Percentiles rank a stretch among this genome's conserved stretches.
Conservation (phyloP, 2,329 filamentous ascomycete genomes). For the Dothiorella sarmentorum region DNA sequence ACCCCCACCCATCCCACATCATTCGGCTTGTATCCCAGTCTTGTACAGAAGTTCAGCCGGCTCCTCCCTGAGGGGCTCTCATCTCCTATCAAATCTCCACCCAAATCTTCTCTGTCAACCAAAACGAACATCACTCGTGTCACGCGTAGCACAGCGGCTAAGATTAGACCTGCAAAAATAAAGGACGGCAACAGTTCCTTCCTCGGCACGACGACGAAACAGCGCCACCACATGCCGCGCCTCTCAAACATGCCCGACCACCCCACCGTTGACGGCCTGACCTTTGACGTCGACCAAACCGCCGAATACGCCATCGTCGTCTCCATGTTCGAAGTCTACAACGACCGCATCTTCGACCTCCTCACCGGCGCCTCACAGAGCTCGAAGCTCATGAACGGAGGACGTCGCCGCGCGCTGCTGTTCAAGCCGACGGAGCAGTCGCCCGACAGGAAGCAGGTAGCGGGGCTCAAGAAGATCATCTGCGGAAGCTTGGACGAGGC, state of each 20-base stretch:
- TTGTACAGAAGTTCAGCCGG: conserved; percentile 4
- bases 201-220: conserved; percentile 47
- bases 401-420: conserved; percentile 71
- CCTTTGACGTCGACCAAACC: conserved; percentile 62
- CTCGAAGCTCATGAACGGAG: conserved; percentile 45
- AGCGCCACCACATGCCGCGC: conserved; percentile 61
- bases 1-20: not conserved
- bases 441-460: conserved; percentile 89
- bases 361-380: conserved; percentile 62
- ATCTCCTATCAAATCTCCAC: conserved; percentile 1
- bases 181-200: conserved; percentile 55
- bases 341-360: conserved; percentile 94
- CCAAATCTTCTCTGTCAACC: conserved; percentile 26
- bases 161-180: conserved; percentile 27
- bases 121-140: conserved; percentile 26
- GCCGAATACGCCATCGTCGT: conserved; percentile 84
- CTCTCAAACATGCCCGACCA: conserved; percentile 68
- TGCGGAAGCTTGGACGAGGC: conserved; percentile 81
- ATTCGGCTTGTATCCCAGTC: conserved; percentile 1
- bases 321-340: conserved; percentile 99
- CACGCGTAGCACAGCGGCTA: conserved; percentile 28
- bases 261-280: conserved; percentile 61
- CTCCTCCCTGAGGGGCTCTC: not conserved
- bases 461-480: conserved; percentile 84
- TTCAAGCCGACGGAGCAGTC: conserved; percentile 91